These are phyloP conservation scores for Crithidia sp. DNA, from an alignment of 208 protist species.

Conservation along the genomic window DNA sequence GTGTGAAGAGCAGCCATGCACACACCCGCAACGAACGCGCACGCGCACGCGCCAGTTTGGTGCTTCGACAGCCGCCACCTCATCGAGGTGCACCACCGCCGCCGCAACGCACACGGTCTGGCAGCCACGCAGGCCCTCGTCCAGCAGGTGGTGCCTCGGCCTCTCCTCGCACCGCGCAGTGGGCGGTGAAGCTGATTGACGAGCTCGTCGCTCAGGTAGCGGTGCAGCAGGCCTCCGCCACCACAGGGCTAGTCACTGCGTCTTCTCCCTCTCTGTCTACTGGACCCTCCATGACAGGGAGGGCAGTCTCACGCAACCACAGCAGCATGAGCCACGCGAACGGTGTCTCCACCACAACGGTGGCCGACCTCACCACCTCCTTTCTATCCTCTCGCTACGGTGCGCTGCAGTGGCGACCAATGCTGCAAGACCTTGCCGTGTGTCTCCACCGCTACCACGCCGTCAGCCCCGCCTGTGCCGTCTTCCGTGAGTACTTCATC, in stretches of 20 bases:
- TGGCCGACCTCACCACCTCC: conserved; percentile 40
- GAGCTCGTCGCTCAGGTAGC: conserved; percentile 31
- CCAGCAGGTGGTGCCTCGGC: too few relatives aligned
- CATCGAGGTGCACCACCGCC: neutral
- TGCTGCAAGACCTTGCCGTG: conserved; percentile 43
- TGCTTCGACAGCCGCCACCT: neutral
- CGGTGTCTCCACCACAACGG: conserved; percentile 15
- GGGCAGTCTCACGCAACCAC: too few relatives aligned
- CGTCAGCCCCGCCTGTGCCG: conserved; percentile 42
- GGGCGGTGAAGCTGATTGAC: conserved; percentile 42
- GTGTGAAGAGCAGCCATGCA: neutral
- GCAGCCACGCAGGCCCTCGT: neutral
- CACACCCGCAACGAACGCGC: neutral
- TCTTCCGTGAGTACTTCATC: conserved; percentile 56
- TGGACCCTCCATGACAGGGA: too few relatives aligned
- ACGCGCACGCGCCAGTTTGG: neutral
- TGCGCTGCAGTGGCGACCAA: conserved; percentile 45
- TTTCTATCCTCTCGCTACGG: conserved; percentile 43
- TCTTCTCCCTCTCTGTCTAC: neutral
- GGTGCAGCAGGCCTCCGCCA: conserved; percentile 21
- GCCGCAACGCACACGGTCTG: neutral
- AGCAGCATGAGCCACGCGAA: neutral
- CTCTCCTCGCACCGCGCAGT: conserved; percentile 29
- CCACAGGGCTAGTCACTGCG: neutral
- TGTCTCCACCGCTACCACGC: conserved; percentile 42